phyloP scores from a whole-genome alignment of 345 rosid species.

The Euclidium syriacum region DNA sequence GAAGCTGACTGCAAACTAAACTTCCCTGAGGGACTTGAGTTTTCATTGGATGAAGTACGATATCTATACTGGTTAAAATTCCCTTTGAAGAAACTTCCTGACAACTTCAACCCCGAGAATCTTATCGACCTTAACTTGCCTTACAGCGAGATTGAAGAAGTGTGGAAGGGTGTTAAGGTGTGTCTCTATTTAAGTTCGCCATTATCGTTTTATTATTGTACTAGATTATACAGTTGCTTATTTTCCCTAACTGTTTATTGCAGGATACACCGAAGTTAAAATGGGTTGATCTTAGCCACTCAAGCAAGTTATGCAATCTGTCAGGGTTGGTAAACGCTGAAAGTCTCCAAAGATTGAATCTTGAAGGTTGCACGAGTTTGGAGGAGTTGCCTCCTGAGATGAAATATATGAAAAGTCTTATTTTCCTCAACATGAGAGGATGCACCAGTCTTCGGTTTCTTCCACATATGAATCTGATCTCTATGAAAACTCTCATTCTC shows the following conservation, averaged over 20 bases:
- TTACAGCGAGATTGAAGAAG: slow-evolving; percentile 14
- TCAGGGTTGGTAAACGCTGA: slow-evolving; percentile 22
- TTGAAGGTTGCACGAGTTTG: slow-evolving; percentile 28
- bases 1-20: background rate
- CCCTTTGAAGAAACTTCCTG: slow-evolving; percentile 22
- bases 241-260: background rate
- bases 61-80: slow-evolving; percentile 26
- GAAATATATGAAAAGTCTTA: slow-evolving; percentile 7
- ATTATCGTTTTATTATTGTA: background rate
- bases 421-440: slow-evolving; percentile 16
- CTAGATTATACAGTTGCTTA: background rate
- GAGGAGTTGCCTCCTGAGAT: background rate
- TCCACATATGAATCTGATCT: background rate
- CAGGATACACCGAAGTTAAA: slow-evolving; percentile 30
- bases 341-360: slow-evolving; percentile 21
- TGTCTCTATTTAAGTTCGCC: background rate
- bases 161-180: slow-evolving; percentile 29
- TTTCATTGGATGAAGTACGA: background rate
- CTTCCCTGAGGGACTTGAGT: slow-evolving; percentile 1
- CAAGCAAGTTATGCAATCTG: slow-evolving; percentile 5
- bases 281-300: slow-evolving; percentile 21
- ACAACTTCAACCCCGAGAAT: slow-evolving; percentile 17
- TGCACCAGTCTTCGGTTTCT: slow-evolving; percentile 14
- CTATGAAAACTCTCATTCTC: slow-evolving; percentile 12
- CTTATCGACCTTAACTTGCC: slow-evolving; percentile 19